A percentile compares a stretch with the other conserved stretches of the same genome.
Conservation (phyloP, 331 rosid genomes). For the Dryas integrifolia region DNA sequence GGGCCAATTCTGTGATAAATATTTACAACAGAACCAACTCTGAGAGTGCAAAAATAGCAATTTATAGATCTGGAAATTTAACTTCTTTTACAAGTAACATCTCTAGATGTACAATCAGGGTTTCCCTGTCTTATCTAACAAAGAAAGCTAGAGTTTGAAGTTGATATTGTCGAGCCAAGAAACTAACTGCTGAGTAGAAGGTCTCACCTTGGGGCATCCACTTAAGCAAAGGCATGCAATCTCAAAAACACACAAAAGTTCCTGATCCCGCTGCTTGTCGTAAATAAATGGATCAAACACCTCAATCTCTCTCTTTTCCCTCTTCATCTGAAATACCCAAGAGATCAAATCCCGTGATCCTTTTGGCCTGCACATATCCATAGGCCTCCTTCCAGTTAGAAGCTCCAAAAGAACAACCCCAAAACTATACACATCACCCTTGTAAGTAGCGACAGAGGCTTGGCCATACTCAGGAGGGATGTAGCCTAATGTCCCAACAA, state of each 20-base stretch:
- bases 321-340: slow-evolving; percentile 48
- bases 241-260: slow-evolving; percentile 29
- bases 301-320: slow-evolving; percentile 32
- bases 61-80: neutral
- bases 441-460: slow-evolving; percentile 40
- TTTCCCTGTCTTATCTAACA: slow-evolving; percentile 2
- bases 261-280: slow-evolving; percentile 32
- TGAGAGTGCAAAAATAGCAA: neutral
- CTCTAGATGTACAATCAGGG: slow-evolving; percentile 11
- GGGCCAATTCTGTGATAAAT: neutral
- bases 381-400: slow-evolving; percentile 35
- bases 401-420: slow-evolving; percentile 42
- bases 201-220: slow-evolving; percentile 40
- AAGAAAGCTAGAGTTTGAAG: slow-evolving; percentile 12
- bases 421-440: slow-evolving; percentile 37
- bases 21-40: slow-evolving; percentile 10
- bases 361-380: slow-evolving; percentile 42
- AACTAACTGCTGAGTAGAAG: slow-evolving; percentile 44
- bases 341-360: slow-evolving; percentile 40
- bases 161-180: slow-evolving; percentile 38
- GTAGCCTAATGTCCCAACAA: slow-evolving; percentile 41
- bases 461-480: slow-evolving; percentile 41
- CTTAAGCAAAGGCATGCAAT: slow-evolving; percentile 43
- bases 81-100: neutral
- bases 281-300: slow-evolving; percentile 41